Conservation (phyloP, 108 stramenopile genomes). For the Cyclotella baltica region DNA sequence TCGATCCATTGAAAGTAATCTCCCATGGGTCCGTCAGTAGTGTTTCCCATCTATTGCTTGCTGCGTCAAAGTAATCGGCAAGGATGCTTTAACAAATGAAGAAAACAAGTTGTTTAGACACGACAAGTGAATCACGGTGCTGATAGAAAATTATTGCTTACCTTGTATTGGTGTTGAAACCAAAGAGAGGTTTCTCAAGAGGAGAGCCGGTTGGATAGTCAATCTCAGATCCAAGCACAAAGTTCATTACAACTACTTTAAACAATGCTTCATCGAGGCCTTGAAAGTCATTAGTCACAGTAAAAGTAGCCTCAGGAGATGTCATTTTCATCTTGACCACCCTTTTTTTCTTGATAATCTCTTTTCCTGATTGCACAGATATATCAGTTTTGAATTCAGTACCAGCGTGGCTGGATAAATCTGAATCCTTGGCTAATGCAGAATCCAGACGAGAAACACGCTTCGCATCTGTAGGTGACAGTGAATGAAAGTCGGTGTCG, state of each 20-base stretch:
- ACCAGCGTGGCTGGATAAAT: slow-evolving; percentile 6
- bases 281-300: slow-evolving; percentile 86
- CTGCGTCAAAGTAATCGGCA: slow-evolving; percentile 85
- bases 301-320: slow-evolving; percentile 65
- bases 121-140: background rate
- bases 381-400: slow-evolving; percentile 26
- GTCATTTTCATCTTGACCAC: slow-evolving; percentile 63
- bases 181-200: slow-evolving; percentile 45
- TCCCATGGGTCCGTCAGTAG: slow-evolving; percentile 81
- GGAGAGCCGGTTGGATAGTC: slow-evolving; percentile 34
- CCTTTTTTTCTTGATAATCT: slow-evolving; percentile 9
- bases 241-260: slow-evolving; percentile 64
- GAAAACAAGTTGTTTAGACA: background rate
- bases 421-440: slow-evolving; percentile 58
- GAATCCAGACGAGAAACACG: slow-evolving; percentile 66
- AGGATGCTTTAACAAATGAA: slow-evolving; percentile 46
- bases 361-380: slow-evolving; percentile 32
- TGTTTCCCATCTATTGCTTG: slow-evolving; percentile 65
- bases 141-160: background rate
- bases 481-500: slow-evolving; percentile 29
- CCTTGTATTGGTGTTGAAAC: slow-evolving; percentile 49
- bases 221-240: slow-evolving; percentile 58
- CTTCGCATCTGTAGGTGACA: slow-evolving; percentile 58
- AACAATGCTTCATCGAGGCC: slow-evolving; percentile 87
- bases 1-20: slow-evolving; percentile 61